phyloP scores from a whole-genome alignment of 179 eudicot species.

The Silene coronaria region DNA sequence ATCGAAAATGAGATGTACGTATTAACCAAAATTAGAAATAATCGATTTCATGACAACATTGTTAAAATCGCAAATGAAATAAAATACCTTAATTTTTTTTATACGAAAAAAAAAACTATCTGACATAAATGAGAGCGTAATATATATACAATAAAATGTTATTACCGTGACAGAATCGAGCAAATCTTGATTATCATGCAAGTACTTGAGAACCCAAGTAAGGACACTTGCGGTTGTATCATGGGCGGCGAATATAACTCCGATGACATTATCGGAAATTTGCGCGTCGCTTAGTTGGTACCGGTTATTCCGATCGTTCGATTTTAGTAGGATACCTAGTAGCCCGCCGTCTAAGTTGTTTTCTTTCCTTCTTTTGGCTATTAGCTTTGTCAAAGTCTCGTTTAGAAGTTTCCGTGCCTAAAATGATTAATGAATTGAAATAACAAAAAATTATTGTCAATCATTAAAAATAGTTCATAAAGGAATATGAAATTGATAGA shows the following conservation, averaged over 20 bases:
- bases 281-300: slow-evolving; percentile 44
- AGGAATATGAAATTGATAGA: too few relatives aligned
- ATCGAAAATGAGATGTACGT: too few relatives aligned
- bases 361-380: slow-evolving; percentile 43
- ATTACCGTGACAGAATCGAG: slow-evolving; percentile 60
- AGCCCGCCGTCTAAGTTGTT: slow-evolving; percentile 40
- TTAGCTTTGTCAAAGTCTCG: slow-evolving; percentile 43
- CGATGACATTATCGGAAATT: slow-evolving; percentile 78
- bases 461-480: background rate
- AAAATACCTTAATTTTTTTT: too few relatives aligned
- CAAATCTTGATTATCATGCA: slow-evolving; percentile 51
- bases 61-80: too few relatives aligned
- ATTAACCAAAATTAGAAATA: too few relatives aligned
- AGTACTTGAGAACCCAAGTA: slow-evolving; percentile 82
- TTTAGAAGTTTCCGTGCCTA: slow-evolving; percentile 69
- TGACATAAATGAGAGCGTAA: background rate
- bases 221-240: slow-evolving; percentile 89
- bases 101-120: too few relatives aligned
- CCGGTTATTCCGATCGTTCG: slow-evolving; percentile 17
- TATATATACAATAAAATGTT: background rate
- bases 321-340: slow-evolving; percentile 38
- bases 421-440: background rate
- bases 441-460: background rate
- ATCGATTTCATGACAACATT: too few relatives aligned
- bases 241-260: slow-evolving; percentile 87